These are phyloP conservation scores for Phytophthora europaea DNA, from an alignment of 352 stramenopile genomes.

Conservation along the genomic window DNA sequence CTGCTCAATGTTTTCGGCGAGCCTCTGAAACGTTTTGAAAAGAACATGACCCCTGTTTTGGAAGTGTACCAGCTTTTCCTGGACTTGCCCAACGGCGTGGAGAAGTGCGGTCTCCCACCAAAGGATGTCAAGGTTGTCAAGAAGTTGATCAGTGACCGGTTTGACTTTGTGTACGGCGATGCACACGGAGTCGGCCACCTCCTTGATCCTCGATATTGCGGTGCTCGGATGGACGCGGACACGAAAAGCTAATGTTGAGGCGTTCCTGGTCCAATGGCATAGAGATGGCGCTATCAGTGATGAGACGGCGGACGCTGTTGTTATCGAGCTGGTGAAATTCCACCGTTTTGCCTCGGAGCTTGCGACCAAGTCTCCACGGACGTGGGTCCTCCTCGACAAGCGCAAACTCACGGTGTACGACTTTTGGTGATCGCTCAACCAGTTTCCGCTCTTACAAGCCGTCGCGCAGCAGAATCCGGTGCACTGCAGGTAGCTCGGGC, in stretches of 20 bases:
- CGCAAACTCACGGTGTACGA: not conserved
- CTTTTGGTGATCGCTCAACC: not conserved
- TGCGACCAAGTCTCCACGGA: not conserved
- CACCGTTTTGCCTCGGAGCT: not conserved
- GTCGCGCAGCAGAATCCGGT: not conserved
- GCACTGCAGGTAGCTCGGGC: not conserved
- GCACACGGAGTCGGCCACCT: not conserved
- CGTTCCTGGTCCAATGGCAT: not conserved
- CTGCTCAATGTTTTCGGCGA: not conserved
- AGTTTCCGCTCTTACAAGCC: not conserved
- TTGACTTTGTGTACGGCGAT: not conserved
- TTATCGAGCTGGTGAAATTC: not conserved
- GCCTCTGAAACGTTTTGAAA: not conserved
- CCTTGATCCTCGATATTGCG: not conserved
- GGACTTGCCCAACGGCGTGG: not conserved
- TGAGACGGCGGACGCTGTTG: not conserved
- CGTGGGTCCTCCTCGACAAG: not conserved
- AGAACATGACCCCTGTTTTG: not conserved
- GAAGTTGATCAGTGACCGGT: not conserved
- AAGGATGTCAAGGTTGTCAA: not conserved
- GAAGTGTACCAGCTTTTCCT: not conserved
- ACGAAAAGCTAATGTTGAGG: not conserved
- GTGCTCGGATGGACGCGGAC: not conserved
- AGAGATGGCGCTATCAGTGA: not conserved
- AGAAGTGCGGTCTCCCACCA: not conserved